A percentile compares a stretch with the other conserved stretches of the same genome.
Evolutionary conservation across 176 grass and related monocot species (phyloP).

Genomic region (Echinochloa phyllopogon): DNA sequence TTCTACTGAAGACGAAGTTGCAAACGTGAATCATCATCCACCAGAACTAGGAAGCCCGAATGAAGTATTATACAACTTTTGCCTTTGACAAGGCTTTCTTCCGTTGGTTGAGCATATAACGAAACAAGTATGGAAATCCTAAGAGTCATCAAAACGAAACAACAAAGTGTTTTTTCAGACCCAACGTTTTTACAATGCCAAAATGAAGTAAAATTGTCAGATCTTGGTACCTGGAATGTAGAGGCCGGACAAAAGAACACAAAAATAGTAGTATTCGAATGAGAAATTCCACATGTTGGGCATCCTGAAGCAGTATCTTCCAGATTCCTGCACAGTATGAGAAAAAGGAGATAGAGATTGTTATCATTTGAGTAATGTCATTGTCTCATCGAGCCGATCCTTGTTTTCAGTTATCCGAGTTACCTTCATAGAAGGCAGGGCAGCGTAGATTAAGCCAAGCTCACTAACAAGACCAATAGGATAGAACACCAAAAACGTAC

Average conservation of each 20-base stretch:
- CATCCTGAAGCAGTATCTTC: conserved; percentile 45
- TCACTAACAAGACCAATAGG: conserved; percentile 23
- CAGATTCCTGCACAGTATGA: conserved; percentile 25
- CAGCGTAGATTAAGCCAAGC: conserved; percentile 11
- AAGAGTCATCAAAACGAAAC: neutral
- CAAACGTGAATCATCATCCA: no score
- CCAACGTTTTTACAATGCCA: neutral
- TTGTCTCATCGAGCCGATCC: no score
- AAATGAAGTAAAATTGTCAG: neutral
- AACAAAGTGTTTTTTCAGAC: neutral
- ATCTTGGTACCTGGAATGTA: conserved; percentile 48
- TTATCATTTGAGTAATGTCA: neutral
- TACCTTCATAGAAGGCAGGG: conserved; percentile 40
- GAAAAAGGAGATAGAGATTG: neutral
- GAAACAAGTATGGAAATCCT: conserved; percentile 21
- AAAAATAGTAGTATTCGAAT: conserved; percentile 37
- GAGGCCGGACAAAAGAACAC: neutral
- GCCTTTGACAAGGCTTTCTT: conserved; percentile 28
- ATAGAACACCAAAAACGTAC: neutral
- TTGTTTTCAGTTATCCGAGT: neutral
- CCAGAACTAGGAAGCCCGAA: no score
- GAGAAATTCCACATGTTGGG: conserved; percentile 60
- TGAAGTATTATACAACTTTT: conserved; percentile 5
- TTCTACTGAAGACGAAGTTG: no score
- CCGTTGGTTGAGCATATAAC: conserved; percentile 20